Percentiles rank a stretch among this genome's conserved stretches.
Evolutionary conservation across 2,329 filamentous ascomycete species (phyloP).

Genomic region (Cryphonectria nitschkei): DNA sequence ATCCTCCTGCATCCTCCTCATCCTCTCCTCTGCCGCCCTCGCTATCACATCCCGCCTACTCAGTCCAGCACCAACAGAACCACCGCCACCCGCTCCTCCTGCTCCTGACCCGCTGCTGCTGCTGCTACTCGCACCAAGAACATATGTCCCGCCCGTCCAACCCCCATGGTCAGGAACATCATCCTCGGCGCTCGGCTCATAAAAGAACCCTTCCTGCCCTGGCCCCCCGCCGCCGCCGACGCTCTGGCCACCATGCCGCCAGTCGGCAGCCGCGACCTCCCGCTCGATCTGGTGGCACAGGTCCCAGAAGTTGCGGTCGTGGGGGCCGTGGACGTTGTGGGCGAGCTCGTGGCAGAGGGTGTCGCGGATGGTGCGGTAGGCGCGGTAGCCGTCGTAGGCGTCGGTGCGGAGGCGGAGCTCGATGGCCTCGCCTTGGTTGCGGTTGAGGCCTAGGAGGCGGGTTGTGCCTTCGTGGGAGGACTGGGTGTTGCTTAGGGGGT

Average conservation of each 20-base stretch:
- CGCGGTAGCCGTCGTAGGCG: conserved; percentile 88
- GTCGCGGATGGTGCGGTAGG: conserved; percentile 88
- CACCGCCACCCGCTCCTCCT: conserved; percentile 26
- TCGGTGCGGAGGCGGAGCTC: conserved; percentile 91
- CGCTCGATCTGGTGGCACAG: conserved; percentile 84
- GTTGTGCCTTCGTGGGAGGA: conserved; percentile 72
- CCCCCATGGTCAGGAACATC: conserved; percentile 71
- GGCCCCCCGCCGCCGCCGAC: conserved; percentile 63
- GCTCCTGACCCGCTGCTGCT: conserved; percentile 41
- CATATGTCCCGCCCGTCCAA: conserved; percentile 80
- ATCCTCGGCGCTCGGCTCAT: conserved; percentile 56
- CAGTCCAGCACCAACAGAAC: conserved; percentile 48
- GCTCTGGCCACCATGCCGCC: conserved; percentile 69
- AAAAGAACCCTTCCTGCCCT: conserved; percentile 51
- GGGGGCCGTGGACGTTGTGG: conserved; percentile 84
- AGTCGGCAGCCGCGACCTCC: conserved; percentile 82
- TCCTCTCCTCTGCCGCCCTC: conserved; percentile 70
- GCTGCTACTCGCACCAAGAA: conserved; percentile 61
- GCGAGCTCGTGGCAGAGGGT: conserved; percentile 95
- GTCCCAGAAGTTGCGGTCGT: conserved; percentile 89
- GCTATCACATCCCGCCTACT: conserved; percentile 76
- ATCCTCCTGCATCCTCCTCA: conserved; percentile 48
- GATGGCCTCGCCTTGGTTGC: conserved; percentile 86
- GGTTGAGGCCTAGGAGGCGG: conserved; percentile 82
- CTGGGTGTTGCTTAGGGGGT: conserved; percentile 78